Evolutionary conservation across 768 basidiomycete genomes (phyloP), one percentile per base, ranked within the genome.

Genomic region (Daedaleopsis nitida): DNA sequence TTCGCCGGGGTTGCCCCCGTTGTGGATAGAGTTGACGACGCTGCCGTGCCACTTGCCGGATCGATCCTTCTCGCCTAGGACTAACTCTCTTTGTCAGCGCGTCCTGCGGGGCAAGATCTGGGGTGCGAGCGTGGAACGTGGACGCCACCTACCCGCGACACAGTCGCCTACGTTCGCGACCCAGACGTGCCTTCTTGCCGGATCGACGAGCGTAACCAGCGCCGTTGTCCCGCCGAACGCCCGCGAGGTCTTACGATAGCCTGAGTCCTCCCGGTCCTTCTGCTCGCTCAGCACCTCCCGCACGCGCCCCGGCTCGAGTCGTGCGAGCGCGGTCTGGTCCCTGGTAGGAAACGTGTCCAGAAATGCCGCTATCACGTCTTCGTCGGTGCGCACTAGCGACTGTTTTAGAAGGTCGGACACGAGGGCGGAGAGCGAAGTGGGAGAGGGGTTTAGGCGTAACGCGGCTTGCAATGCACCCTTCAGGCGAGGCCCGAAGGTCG

Each of bases 191-290:
- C 82, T 77, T 63, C 83, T 81, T 19, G 83, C 77, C 38, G 89
- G 88, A 74, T 91, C 89, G 44, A 88, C 81, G 39, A 92, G 79
- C 10, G 90, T 82, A 44, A 92, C 81, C 35, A 92, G 81, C 6
- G 87, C 89, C 3, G 91, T 92, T 0, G 87, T 89, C 21, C 91
- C 91, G 66, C 90, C 88, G 84, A 92, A 89, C 69, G 87, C 88
- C 52, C 89, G 77, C 52, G 86, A 75, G 19, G 85, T 85, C 67
- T 86, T 88, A 55, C 81, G 77, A 77, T 86, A 83, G 68, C 88
- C 89, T 19, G 75, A 75, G 6, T 84, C 84, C 10, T 84, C 85
- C 9, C 72, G 27, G 27, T 32, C 35, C 4, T 8, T 76, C 57
- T 83, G 82, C 70, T 91, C 89, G 62, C 90, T 86, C 68, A 92